Evolutionary conservation across 148 eudicot genomes (phyloP).

Genomic region (Fallopia convolvulus): DNA sequence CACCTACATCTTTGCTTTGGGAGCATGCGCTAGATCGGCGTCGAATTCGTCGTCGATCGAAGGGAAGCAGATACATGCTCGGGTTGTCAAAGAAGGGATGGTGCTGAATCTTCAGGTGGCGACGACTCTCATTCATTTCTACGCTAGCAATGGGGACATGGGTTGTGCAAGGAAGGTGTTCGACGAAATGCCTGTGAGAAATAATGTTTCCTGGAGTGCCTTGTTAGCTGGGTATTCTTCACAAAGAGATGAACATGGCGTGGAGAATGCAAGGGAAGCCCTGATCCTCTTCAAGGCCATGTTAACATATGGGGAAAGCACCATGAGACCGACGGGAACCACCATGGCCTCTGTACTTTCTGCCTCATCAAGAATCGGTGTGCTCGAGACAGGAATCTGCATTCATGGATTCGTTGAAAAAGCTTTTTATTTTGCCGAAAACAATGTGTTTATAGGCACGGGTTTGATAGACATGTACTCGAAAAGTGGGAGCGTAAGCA

Average conservation of each 20-base stretch:
- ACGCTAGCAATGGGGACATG: conserved; percentile 25
- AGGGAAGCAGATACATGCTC: conserved; percentile 46
- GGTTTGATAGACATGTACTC: conserved; percentile 57
- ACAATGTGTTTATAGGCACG: conserved; percentile 50
- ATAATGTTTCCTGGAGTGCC: conserved; percentile 49
- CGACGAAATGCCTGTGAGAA: conserved; percentile 51
- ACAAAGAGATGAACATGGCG: conserved; percentile 10
- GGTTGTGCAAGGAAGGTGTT: conserved; percentile 40
- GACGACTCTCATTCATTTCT: conserved; percentile 50
- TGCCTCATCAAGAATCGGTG: conserved; percentile 43
- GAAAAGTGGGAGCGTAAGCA: conserved; percentile 46
- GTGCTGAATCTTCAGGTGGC: conserved; percentile 21
- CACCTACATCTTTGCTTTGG: conserved; percentile 44
- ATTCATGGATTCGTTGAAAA: conserved; percentile 50
- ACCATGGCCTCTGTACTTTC: conserved; percentile 49
- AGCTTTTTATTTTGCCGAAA: conserved; percentile 18
- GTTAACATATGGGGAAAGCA: conserved; percentile 21
- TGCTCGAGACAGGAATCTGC: conserved; percentile 36
- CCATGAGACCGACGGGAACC: conserved; percentile 24
- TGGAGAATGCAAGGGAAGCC: conserved; percentile 22
- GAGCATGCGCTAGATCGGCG: conserved; percentile 48
- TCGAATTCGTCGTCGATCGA: conserved; percentile 23
- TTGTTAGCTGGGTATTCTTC: conserved; percentile 52
- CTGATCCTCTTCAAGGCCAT: conserved; percentile 33
- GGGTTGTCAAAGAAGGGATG: conserved; percentile 29